These are phyloP conservation scores for Blastobotrys robertii DNA, from an alignment of 805 yeast genomes.

Conservation along the genomic window DNA sequence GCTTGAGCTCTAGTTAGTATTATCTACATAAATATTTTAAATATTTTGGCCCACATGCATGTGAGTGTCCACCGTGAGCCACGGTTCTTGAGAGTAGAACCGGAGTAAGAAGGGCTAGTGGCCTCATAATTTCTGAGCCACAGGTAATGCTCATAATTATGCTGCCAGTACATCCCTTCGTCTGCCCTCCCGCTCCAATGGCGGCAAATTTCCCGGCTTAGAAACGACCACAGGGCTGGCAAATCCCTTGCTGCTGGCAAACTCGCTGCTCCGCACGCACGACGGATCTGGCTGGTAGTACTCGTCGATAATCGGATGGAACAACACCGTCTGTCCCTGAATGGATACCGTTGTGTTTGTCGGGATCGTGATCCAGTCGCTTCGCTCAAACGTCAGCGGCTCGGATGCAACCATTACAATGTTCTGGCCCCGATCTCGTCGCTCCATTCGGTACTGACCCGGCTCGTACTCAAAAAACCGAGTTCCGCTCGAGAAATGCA, in stretches of 20 bases:
- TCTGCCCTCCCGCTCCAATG: slow-evolving; percentile 70
- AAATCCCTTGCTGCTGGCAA: slow-evolving; percentile 85
- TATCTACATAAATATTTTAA: too few species aligned
- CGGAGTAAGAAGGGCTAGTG: too few species aligned
- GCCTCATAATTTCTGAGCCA: too few species aligned
- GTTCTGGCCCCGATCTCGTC: slow-evolving; percentile 85
- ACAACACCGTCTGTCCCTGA: slow-evolving; percentile 71
- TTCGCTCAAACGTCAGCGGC: slow-evolving; percentile 91
- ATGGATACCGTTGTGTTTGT: slow-evolving; percentile 81
- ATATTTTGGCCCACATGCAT: too few species aligned
- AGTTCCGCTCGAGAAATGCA: slow-evolving; percentile 91
- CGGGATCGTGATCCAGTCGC: slow-evolving; percentile 96
- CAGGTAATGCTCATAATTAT: not conserved
- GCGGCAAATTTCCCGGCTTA: slow-evolving; percentile 45
- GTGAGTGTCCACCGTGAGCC: too few species aligned
- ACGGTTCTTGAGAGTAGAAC: too few species aligned
- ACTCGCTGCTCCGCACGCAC: slow-evolving; percentile 59
- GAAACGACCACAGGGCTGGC: slow-evolving; percentile 78
- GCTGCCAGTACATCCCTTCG: slow-evolving; percentile 12
- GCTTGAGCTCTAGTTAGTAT: too few species aligned
- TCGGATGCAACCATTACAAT: slow-evolving; percentile 96
- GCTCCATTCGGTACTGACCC: slow-evolving; percentile 89
- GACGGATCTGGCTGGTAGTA: slow-evolving; percentile 68
- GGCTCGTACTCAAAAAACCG: slow-evolving; percentile 83
- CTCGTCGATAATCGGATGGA: slow-evolving; percentile 88